Conservation (phyloP, 176 grass and related monocot genomes). For the Cocos nucifera region DNA sequence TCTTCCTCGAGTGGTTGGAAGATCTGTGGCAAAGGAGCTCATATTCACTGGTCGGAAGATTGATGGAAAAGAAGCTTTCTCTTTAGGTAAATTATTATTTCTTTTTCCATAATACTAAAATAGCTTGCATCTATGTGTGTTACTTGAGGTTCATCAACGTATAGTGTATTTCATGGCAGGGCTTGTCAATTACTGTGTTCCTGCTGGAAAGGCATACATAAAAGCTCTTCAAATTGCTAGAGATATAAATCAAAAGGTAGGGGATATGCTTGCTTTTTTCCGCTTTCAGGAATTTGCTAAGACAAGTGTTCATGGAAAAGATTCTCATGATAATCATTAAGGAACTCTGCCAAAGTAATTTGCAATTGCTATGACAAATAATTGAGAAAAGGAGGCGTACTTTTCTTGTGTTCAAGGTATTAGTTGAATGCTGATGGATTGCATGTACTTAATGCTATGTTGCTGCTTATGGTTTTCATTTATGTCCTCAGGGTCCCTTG, state of each 20-base stretch:
- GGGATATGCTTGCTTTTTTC: not conserved
- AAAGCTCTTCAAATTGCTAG: conserved; percentile 69
- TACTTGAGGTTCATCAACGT: not conserved
- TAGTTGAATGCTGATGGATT: too few species aligned
- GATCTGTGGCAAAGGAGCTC: conserved; percentile 68
- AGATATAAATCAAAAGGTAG: conserved; percentile 82
- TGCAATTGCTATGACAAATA: too few species aligned
- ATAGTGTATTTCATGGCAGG: conserved; percentile 29
- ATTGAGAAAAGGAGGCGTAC: too few species aligned
- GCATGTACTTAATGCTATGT: too few species aligned
- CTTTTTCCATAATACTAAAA: conserved; percentile 2
- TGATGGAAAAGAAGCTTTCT: conserved; percentile 61
- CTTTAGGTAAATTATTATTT: conserved; percentile 30
- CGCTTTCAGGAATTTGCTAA: too few species aligned
- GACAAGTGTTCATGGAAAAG: too few species aligned
- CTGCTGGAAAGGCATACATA: conserved; percentile 48
- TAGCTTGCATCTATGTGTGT: too few species aligned
- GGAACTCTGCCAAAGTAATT: too few species aligned
- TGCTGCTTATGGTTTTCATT: not conserved
- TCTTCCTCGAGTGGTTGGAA: conserved; percentile 86
- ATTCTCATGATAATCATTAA: too few species aligned
- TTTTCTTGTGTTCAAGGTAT: too few species aligned
- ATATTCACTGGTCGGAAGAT: conserved; percentile 85
- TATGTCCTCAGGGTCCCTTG: conserved; percentile 50
- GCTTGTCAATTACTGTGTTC: conserved; percentile 77